Conservation (phyloP, 805 yeast genomes). For the Hanseniaspora pseudoguilliermondii region DNA sequence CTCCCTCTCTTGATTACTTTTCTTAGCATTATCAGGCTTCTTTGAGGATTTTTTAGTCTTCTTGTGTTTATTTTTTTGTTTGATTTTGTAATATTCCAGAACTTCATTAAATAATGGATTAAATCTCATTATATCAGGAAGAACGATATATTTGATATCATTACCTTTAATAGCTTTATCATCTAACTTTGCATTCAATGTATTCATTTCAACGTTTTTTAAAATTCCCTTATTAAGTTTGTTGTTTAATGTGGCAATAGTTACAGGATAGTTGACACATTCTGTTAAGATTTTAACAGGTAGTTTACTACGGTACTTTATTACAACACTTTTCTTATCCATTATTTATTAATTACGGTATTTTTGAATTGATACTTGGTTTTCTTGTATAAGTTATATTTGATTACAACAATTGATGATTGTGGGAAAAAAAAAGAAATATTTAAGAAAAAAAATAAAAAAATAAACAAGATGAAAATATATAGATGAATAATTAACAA, state of each 20-base stretch:
- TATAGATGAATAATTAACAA: no score
- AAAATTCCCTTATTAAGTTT: neutral
- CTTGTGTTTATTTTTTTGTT: neutral
- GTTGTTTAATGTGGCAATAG: neutral
- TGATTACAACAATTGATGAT: no score
- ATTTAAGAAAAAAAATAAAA: neutral
- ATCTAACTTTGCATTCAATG: neutral
- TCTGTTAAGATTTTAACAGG: constrained; percentile 1
- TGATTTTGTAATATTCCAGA: neutral
- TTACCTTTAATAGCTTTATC: neutral
- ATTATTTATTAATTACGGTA: neutral
- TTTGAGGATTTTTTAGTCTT: neutral
- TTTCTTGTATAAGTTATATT: no score
- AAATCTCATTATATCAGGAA: constrained; percentile 12
- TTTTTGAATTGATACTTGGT: no score
- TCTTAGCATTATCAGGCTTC: neutral
- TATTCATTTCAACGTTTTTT: neutral
- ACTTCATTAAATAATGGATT: constrained; percentile 4
- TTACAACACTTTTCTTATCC: neutral
- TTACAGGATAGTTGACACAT: constrained; percentile 8
- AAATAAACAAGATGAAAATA: neutral
- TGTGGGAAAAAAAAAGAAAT: neutral
- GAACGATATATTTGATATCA: constrained; percentile 4
- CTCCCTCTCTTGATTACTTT: neutral
- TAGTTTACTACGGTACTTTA: neutral